Evolutionary conservation across 164 flowering plant genomes (phyloP).

Genomic region (Sedum album): DNA sequence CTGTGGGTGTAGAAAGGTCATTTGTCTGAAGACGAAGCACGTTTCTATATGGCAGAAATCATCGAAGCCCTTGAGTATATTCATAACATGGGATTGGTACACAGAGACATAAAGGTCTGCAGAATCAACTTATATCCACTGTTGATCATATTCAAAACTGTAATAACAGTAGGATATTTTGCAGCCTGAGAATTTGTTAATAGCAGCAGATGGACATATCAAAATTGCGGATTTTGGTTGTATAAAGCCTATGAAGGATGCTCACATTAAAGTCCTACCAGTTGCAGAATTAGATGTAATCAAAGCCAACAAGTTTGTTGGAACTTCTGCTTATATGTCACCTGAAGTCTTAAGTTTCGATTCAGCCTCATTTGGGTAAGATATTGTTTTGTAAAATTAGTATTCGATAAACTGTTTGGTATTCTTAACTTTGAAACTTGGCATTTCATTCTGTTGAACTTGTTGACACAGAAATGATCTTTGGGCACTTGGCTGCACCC

Average conservation of each 20-base stretch:
- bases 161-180: constrained; percentile 13
- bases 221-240: constrained; percentile 99
- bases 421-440: constrained; percentile 3
- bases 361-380: constrained; percentile 94
- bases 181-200: constrained; percentile 98
- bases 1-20: constrained; percentile 72
- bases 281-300: constrained; percentile 79
- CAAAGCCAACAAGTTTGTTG: constrained; percentile 94
- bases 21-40: constrained; percentile 78
- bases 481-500: constrained; percentile 99
- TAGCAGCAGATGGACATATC: constrained; percentile 86
- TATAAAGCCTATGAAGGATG: constrained; percentile 86
- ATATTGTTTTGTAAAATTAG: neutral
- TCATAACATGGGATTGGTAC: constrained; percentile 87
- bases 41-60: constrained; percentile 95
- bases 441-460: neutral
- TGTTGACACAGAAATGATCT: constrained; percentile 73
- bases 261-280: constrained; percentile 82
- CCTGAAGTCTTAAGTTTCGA: constrained; percentile 97
- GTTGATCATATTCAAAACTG: neutral
- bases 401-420: neutral
- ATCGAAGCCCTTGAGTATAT: constrained; percentile 96
- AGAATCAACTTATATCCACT: neutral
- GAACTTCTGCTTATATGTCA: constrained; percentile 99
- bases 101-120: constrained; percentile 85